Conservation (phyloP, 768 basidiomycete genomes). For the Phylloporus rhodoxanthus region DNA sequence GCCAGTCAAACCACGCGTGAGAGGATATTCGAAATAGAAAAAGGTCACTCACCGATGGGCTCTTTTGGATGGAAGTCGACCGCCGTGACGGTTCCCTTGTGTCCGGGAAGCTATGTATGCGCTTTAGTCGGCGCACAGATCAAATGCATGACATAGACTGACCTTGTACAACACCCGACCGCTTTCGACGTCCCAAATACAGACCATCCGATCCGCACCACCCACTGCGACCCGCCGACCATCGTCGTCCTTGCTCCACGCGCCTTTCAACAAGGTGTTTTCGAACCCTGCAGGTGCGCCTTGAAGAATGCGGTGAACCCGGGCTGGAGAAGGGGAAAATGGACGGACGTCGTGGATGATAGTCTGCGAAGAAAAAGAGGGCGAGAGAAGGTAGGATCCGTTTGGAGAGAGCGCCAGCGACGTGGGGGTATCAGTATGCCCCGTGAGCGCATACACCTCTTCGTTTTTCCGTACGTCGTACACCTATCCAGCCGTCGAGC, state of each 20-base stretch:
- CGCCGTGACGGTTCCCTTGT: constrained; percentile 93
- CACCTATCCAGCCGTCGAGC: constrained; percentile 43
- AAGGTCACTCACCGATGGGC: constrained; percentile 69
- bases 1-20: constrained; percentile 3
- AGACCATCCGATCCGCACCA: constrained; percentile 82
- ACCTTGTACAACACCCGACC: constrained; percentile 77
- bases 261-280: constrained; percentile 71
- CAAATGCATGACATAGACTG: constrained; percentile 8
- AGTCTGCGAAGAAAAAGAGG: constrained; percentile 83
- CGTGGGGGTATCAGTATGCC: constrained; percentile 90
- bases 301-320: constrained; percentile 70
- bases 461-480: constrained; percentile 86
- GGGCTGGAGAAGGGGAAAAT: constrained; percentile 79
- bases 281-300: constrained; percentile 97
- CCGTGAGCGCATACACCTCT: constrained; percentile 72
- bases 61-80: constrained; percentile 96
- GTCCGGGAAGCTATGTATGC: constrained; percentile 73
- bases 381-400: constrained; percentile 81
- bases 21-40: background rate
- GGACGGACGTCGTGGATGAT: constrained; percentile 92
- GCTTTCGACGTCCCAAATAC: constrained; percentile 82
- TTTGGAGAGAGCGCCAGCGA: constrained; percentile 90
- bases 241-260: constrained; percentile 84
- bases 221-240: constrained; percentile 82
- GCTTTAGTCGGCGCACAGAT: background rate